Conservation (phyloP, 164 flowering plant genomes). For the Dillenia turbinata region DNA sequence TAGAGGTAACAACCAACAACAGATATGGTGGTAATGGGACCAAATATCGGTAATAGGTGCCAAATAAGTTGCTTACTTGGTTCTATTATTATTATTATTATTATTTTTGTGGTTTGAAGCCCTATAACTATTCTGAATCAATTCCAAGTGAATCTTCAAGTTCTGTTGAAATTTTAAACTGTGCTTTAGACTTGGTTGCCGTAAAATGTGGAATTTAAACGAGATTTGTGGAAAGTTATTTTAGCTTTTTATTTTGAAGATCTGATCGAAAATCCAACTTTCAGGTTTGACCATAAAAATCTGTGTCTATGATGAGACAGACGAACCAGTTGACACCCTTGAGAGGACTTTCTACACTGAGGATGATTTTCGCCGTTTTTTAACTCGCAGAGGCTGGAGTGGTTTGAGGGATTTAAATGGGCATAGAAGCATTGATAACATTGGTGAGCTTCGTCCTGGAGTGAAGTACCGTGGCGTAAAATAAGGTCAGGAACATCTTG, state of each 20-base stretch:
- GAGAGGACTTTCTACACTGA: constrained; percentile 47
- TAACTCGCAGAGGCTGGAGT: constrained; percentile 39
- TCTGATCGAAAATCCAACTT: neutral
- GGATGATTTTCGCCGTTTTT: constrained; percentile 44
- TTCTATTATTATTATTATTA: no score
- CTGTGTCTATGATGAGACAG: constrained; percentile 45
- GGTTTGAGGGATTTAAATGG: constrained; percentile 41
- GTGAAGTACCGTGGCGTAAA: constrained; percentile 47
- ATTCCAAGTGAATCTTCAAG: no score
- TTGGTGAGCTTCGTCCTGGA: constrained; percentile 59
- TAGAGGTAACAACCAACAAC: no score
- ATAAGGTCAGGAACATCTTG: no score
- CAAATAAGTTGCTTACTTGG: neutral
- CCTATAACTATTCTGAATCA: neutral
- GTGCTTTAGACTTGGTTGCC: no score
- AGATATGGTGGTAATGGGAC: no score
- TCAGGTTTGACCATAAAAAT: constrained; percentile 44
- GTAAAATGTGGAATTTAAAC: no score
- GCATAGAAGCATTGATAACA: constrained; percentile 28
- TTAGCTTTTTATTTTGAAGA: neutral
- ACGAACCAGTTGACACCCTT: constrained; percentile 33
- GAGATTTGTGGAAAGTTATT: no score
- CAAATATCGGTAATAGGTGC: no score
- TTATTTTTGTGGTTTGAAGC: neutral
- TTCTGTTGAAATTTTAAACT: no score